Percentiles rank a stretch among this genome's conserved stretches.
phyloP scores from a whole-genome alignment of 371 early-diverging fungal genomes.

The Mucor circinelloides region DNA sequence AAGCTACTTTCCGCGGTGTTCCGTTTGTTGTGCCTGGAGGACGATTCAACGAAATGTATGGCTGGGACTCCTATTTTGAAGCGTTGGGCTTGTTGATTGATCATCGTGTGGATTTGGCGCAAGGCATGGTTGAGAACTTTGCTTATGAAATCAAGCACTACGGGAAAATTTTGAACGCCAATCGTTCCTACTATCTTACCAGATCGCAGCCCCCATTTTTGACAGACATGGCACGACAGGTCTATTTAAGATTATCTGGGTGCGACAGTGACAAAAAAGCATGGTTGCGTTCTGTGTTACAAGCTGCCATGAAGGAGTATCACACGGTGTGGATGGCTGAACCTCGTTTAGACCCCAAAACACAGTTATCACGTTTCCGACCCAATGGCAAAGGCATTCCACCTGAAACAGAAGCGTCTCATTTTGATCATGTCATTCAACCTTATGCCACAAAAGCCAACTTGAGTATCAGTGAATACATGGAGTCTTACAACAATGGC shows the following conservation, averaged over 20 bases:
- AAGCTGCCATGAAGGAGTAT: constrained; percentile 87
- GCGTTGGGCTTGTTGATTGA: constrained; percentile 82
- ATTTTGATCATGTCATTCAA: constrained; percentile 84
- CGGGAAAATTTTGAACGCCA: constrained; percentile 95
- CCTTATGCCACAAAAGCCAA: constrained; percentile 75
- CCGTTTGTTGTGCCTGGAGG: constrained; percentile 96
- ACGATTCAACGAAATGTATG: constrained; percentile 96
- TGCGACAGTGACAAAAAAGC: constrained; percentile 48
- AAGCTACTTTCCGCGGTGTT: constrained; percentile 62
- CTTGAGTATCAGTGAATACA: constrained; percentile 66
- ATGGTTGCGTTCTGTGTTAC: constrained; percentile 72
- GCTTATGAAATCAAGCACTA: constrained; percentile 91
- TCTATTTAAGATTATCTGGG: constrained; percentile 53
- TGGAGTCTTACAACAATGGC: constrained; percentile 60
- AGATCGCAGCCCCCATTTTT: constrained; percentile 96
- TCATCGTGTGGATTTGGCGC: constrained; percentile 76
- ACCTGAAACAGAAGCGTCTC: constrained; percentile 91
- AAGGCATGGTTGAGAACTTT: constrained; percentile 95
- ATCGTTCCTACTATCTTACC: constrained; percentile 90
- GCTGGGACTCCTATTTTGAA: constrained; percentile 96
- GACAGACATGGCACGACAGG: constrained; percentile 88
- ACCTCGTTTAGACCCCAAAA: constrained; percentile 72
- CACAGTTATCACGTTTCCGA: constrained; percentile 78
- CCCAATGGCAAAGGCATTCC: constrained; percentile 91
- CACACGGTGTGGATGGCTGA: constrained; percentile 81